phyloP scores from a whole-genome alignment of 331 rosid species.

The Malus hybrid region DNA sequence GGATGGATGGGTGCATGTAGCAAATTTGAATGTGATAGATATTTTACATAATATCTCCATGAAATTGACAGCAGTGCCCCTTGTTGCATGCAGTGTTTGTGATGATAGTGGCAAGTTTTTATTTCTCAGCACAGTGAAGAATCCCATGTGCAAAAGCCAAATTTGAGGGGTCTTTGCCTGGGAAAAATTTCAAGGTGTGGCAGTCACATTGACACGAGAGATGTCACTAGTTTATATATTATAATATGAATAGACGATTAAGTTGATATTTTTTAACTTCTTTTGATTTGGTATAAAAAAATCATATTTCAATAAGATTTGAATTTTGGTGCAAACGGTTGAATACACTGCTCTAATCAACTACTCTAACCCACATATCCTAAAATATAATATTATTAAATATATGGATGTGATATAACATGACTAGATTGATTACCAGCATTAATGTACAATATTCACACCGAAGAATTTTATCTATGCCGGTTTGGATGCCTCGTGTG shows the following conservation, averaged over 20 bases:
- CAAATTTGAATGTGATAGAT: neutral
- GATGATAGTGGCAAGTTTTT: slow-evolving; percentile 41
- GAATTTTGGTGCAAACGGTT: neutral
- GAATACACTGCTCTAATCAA: too few relatives aligned
- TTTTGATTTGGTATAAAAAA: too few relatives aligned
- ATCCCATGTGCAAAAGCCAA: slow-evolving; percentile 80
- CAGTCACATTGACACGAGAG: neutral
- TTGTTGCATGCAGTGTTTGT: slow-evolving; percentile 44
- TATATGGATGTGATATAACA: neutral
- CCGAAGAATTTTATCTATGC: neutral
- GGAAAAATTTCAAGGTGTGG: neutral
- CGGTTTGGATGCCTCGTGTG: neutral
- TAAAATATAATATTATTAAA: too few relatives aligned
- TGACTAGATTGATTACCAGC: neutral
- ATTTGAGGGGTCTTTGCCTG: slow-evolving; percentile 31
- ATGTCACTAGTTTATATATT: too few relatives aligned
- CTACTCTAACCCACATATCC: accelerated
- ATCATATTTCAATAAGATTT: too few relatives aligned
- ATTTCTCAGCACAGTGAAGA: slow-evolving; percentile 17
- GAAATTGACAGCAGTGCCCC: slow-evolving; percentile 54
- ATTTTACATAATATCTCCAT: slow-evolving; percentile 42
- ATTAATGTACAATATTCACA: too few relatives aligned
- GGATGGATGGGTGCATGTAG: slow-evolving; percentile 10
- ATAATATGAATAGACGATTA: too few relatives aligned
- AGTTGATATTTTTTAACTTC: too few relatives aligned